Percentiles rank a stretch among this genome's conserved stretches.
phyloP scores from a whole-genome alignment of 2,329 filamentous ascomycete species.

The Phialophora chinensis region DNA sequence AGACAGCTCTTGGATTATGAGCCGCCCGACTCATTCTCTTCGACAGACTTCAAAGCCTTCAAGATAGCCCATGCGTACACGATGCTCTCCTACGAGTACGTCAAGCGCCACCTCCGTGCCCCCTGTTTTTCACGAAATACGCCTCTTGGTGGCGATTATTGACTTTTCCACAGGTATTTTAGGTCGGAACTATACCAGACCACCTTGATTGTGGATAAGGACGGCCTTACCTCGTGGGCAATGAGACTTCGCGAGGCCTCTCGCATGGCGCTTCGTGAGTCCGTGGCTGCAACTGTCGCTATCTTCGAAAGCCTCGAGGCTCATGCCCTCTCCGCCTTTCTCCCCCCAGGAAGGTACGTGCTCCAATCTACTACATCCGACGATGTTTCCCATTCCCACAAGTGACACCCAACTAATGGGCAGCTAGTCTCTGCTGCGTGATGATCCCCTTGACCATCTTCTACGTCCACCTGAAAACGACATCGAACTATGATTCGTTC shows the following conservation, averaged over 20 bases:
- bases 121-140: neutral
- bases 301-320: slow-evolving; percentile 4
- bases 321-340: neutral
- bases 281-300: neutral
- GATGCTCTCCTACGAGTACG: slow-evolving; percentile 11
- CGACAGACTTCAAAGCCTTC: slow-evolving; percentile 5
- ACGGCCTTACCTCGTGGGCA: slow-evolving; percentile 5
- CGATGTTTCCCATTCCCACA: no score
- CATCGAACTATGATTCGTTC: neutral
- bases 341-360: slow-evolving; percentile 8
- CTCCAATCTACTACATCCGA: neutral
- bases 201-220: slow-evolving; percentile 12
- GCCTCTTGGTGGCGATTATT: neutral
- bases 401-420: neutral
- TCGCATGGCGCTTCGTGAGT: slow-evolving; percentile 9
- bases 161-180: neutral
- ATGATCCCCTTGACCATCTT: neutral
- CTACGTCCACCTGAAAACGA: neutral
- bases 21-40: slow-evolving; percentile 5
- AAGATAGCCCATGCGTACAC: slow-evolving; percentile 1
- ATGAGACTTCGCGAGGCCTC: slow-evolving; percentile 6
- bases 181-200: slow-evolving; percentile 13
- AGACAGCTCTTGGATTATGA: neutral
- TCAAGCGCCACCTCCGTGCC: neutral
- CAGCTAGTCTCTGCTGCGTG: neutral